Evolutionary conservation across 1,139 yeast species (phyloP), one percentile per base, ranked within the genome.

Genomic region (Hyphopichia fennica): DNA sequence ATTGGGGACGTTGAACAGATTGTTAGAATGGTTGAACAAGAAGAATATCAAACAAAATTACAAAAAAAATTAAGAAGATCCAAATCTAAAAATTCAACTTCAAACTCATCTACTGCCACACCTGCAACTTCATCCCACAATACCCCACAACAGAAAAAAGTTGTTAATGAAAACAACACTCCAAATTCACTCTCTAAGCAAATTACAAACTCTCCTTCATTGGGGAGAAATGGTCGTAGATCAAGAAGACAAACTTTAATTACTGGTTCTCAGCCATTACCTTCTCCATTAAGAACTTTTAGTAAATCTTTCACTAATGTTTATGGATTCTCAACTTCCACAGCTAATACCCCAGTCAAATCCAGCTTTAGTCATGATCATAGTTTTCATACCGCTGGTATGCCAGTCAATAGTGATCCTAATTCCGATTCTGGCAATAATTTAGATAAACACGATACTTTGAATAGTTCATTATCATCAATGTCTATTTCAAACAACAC

Each of bases 261-360:
- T 39, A 87, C 95, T 0, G 96, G 93, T 1, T 84, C 93, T 0
- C 93, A 86, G 57, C 96, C 96, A 13, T 67, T 88, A 41, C 95
- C 95, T 1, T 83, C 91, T 0, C 93, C 95, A 2, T 69, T 87
- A 45, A 71, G 79, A 48, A 72, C 81, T 0, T 71, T 57, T 53
- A 70, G 60, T 50, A 67, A 60, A 51, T 63, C 69, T 22, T 67
- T 68, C 41, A 62, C 72, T 27, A 69, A 63, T 43, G 67, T 67
- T 16, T 67, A 63, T 44, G 75, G 72, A 10, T 58, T 69, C 32
- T 62, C 76, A 7, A 60, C 54, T 29, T 67, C 77, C 8, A 70
- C 76, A 3, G 63, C 72, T 41, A 71, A 69, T 48, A 72, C 77
- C 1, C 78, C 79, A 3, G 57, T 65, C 16, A 60, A 57, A 47